Evolutionary conservation across 257 asterid genomes (phyloP), one percentile per base, ranked within the genome.

Genomic region (Thymus quinquecostatus): DNA sequence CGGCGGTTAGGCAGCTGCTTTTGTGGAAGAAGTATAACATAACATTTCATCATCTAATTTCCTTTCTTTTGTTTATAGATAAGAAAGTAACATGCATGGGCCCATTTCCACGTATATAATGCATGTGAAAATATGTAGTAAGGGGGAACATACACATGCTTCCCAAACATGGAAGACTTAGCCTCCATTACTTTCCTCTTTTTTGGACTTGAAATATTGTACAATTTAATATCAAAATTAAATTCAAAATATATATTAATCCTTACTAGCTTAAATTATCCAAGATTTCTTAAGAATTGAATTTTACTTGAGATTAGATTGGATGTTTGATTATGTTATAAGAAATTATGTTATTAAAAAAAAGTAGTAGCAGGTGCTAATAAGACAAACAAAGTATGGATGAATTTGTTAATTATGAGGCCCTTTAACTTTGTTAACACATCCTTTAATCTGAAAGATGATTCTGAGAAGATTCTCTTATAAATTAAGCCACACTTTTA

Each of bases 1-100:
- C 71, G 72, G 74, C 70, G 74, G 72, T 81, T 81, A 68, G 82
- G 75, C 74, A 43, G 70, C 79, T 75, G 70, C 79, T 75, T 82
- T 64, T 60, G 10, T 40, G 50, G 34, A 48, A 67, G 32, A 73
- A 47, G 32, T 38, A 1, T 36, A 38, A 38, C 4, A 7, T 38
- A 1, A 38, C 41, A 38, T 38, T 38, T 38, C 6, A 38, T 38
- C 6, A 4, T 4, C 6, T 38, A 4, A 38, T 5, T 38, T 38
- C 21, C 21, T 38, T 4, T 38, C 8, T 38, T 4, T 38, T 38
- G 0, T 36, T 38, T 38, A 4, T 2, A 4, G 41, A 38, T 38
- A 44, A 44, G 49, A 61, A 81, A 54, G 77, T 59, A 51, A 73
- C 76, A 70, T 78, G 66, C 9, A 62, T 3, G 49, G 71, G 75